Base-by-base conservation (phyloP, 768 basidiomycete genomes). In the Termitomyces sp. region DNA sequence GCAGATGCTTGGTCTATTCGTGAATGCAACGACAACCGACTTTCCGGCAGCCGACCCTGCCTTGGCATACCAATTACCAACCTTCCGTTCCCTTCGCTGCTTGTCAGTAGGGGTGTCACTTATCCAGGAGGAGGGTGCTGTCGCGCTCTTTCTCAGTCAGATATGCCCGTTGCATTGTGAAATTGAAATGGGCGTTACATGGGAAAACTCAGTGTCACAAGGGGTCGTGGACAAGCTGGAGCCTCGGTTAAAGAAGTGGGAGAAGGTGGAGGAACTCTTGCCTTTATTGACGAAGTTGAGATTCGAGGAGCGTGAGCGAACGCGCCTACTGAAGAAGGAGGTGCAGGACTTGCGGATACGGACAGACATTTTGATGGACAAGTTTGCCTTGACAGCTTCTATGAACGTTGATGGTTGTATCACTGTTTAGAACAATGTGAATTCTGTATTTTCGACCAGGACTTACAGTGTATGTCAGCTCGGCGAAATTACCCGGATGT, bases 71-170 rank as follows among this genome's bases (percentile, higher is more conserved):
- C 56, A 64, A 45, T 60, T 64, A 44, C 62, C 64, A 16, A 68
- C 66, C 2, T 76, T 80, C 66, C 49, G 65, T 35, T 61, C 58
- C 20, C 71, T 79, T 20, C 60, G 63, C 51, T 61, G 64, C 14
- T 69, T 87, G 12, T 75, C 75, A 16, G 68, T 85, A 60, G 85
- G 84, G 0, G 75, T 81, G 0, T 85, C 83, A 18, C 67, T 69
- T 51, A 75, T 83, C 28, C 48, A 64, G 2, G 75, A 81, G 14
- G 66, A 75, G 5, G 75, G 71, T 4, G 62, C 75, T 0, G 77
- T 80, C 32, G 77, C 84, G 18, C 72, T 81, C 12, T 85, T 81
- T 62, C 72, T 87, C 55, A 80, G 80, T 61, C 76, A 75, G 20
- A 62, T 87, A 4, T 76, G 78, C 38, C 81, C 83, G 0, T 62